Base-by-base conservation (phyloP, 2,329 filamentous ascomycete genomes). In the Aspergillus luchuensis region DNA sequence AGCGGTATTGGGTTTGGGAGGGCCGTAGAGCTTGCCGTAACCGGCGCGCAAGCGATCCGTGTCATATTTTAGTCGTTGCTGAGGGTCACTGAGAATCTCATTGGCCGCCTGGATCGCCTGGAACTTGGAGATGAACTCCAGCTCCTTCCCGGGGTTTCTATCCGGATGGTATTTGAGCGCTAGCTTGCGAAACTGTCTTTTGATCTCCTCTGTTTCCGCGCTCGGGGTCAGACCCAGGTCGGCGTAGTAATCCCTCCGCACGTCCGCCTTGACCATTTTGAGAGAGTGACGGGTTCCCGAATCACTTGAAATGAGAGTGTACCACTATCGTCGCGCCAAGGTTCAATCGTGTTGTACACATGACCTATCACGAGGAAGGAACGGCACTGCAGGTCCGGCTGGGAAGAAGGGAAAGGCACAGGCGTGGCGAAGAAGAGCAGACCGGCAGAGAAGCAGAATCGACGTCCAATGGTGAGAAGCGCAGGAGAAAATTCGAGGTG, bases 111-210 rank as follows among this genome's bases (percentile, higher is more conserved):
- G 91, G 52, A 97, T 96, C 53, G 89, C 85, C 74, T 96, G 91
- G 71, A 97, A 97, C 71, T 91, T 90, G 33, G 89, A 83, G 66
- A 91, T 91, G 72, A 89, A 90, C 71, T 94, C 91, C 59, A 85
- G 79, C 77, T 96, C 92, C 71, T 86, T 87, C 55, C 92, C 92
- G 10, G 89, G 91, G 71, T 97, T 96, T 61, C 92, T 89, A 74
- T 97, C 92, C 7, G 92, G 92, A 71, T 97, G 92, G 71, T 90
- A 96, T 75, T 91, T 90, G 50, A 96, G 81, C 51, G 92, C 92
- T 92, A 96, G 85, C 76, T 92, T 92, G 67, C 90, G 86, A 76
- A 92, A 97, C 70, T 93, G 89, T 76, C 89, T 95, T 80, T 91
- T 94, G 73, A 96, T 88, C 43, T 95, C 91, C 30, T 88, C 85